Evolutionary conservation across 1,284 basidiomycete genomes (phyloP).

Genomic region (Pseudozyma hubeiensis): DNA sequence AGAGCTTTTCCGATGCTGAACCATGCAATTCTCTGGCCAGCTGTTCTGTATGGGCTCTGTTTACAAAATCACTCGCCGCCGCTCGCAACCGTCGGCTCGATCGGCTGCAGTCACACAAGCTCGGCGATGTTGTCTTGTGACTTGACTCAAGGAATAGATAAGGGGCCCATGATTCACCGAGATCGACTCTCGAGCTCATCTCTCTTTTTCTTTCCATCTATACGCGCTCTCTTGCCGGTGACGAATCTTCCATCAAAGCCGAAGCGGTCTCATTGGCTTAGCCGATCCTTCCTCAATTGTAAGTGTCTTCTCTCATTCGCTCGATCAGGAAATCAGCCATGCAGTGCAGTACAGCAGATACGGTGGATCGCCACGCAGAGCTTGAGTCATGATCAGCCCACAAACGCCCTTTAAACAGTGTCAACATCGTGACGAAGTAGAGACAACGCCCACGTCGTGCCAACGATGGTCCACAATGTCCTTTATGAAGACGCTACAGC

Average conservation of each 20-base stretch:
- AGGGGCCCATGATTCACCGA: conserved; percentile 4
- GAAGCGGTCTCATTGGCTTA: not conserved
- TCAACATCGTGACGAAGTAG: conserved; percentile 1
- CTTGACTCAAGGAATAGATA: conserved; percentile 9
- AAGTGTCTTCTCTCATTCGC: not conserved
- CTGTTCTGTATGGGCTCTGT: too few species aligned
- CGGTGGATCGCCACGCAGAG: too few species aligned
- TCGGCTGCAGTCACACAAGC: not conserved
- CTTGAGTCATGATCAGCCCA: not conserved
- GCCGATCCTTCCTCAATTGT: not conserved
- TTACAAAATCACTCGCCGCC: too few species aligned
- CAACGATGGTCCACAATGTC: too few species aligned
- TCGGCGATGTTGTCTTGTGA: not conserved
- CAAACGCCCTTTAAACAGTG: not conserved
- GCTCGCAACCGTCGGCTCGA: too few species aligned
- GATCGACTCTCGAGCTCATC: conserved; percentile 7
- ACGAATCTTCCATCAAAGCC: conserved; percentile 4
- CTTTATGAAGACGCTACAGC: not conserved
- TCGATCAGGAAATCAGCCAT: not conserved
- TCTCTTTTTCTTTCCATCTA: not conserved
- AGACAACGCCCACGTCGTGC: not conserved
- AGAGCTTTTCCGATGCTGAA: not conserved
- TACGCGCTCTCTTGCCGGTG: conserved; percentile 1
- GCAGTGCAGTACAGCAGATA: too few species aligned
- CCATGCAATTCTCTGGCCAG: too few species aligned